These are phyloP conservation scores for Fraxinus velutina DNA, from an alignment of 305 asterid genomes.

Conservation along the genomic window DNA sequence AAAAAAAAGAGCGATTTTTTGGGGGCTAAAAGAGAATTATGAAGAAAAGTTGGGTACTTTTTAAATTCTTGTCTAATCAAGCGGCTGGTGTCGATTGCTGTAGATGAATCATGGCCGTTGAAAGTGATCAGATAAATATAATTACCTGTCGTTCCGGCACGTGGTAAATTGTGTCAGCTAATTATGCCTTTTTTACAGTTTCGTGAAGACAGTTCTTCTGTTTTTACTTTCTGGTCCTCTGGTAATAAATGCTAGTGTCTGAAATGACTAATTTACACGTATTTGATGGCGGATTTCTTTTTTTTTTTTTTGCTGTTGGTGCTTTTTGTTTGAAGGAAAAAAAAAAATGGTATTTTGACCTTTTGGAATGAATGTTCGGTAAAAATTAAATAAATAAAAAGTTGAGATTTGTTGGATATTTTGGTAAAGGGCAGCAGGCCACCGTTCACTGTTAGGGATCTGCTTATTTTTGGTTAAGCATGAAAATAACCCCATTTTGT, in stretches of 20 bases:
- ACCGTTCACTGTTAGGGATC: background rate
- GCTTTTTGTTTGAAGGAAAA: background rate
- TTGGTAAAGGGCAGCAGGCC: constrained; percentile 18
- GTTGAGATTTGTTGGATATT: background rate
- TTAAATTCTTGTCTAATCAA: constrained; percentile 13
- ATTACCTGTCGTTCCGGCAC: constrained; percentile 32
- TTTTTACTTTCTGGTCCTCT: background rate
- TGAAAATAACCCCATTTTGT: background rate
- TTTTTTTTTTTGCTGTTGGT: background rate
- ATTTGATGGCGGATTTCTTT: background rate
- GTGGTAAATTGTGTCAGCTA: constrained; percentile 45
- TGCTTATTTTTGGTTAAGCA: constrained; percentile 13
- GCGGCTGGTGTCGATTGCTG: constrained; percentile 31
- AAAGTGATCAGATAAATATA: constrained; percentile 15
- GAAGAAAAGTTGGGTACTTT: background rate
- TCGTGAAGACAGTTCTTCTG: background rate
- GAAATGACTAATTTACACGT: background rate
- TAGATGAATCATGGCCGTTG: constrained; percentile 30
- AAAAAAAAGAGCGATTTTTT: background rate
- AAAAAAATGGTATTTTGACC: background rate
- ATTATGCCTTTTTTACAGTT: constrained; percentile 40
- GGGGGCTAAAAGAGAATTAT: constrained; percentile 35
- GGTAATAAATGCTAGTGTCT: background rate
- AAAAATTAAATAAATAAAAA: background rate
- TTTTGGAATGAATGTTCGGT: background rate